Base-by-base conservation (phyloP, 1,284 basidiomycete genomes). In the Apiotrichum veenhuisii region DNA sequence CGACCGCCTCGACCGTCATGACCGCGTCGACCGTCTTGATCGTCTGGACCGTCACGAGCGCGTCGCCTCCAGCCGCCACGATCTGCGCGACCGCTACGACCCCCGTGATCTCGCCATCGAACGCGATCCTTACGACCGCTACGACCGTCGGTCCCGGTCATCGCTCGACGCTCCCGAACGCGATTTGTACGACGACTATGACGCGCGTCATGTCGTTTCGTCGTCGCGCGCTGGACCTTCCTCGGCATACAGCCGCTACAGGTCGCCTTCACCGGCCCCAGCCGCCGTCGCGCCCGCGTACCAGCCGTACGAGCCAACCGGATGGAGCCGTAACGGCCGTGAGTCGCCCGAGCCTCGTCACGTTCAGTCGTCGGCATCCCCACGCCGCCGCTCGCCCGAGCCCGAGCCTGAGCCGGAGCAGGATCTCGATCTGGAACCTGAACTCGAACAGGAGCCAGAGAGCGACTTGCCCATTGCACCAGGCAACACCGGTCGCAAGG, bases 251-350 rank as follows among this genome's bases (percentile, higher is more conserved):
- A n/a, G n/a, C n/a, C 43, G 30, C 9, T 47, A 54, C 26, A 18
- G 45, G 18, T 54, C 52, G 10, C 52, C 52, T n/a, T 47, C 52
- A 4, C 52, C 52, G 2, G 26, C 52, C 2, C 43, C 30, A 2
- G 22, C 50, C 10, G 36, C 33, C 14, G 33, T n/a, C 8, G 27
- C 14, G 2, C 51, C 51, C 10, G 25, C 44, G 5, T 54, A 47
- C 38, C 52, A 54, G 44, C 44, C 52, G 17, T 54, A 40, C 22
- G 52, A 54, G 45, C 52, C 52, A 2, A 47, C 44, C 7, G 52
- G 52, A 11, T 54, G 52, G 52, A 8, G 20, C 40, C 52, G 52
- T 7, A 54, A 54, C 12, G 48, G 48, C 49, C 37, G n/a, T 30
- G 49, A 46, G 30, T 50, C 49, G 26, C 38, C 49, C 8, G 49